These are phyloP conservation scores for Hexamita inflata DNA, from an alignment of 208 protist genomes.

Conservation along the genomic window DNA sequence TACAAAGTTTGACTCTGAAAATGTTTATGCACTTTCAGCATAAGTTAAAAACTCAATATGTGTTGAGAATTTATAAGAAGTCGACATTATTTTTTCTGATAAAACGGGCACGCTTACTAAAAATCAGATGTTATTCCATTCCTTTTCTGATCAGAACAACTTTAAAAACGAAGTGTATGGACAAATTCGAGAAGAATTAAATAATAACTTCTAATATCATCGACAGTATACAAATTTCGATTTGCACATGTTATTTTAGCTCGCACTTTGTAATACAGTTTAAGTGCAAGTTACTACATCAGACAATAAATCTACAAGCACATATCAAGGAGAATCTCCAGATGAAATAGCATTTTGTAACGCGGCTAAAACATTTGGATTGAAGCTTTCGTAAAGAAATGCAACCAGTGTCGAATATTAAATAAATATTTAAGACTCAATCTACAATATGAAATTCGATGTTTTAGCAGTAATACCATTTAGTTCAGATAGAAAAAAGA, in stretches of 20 bases:
- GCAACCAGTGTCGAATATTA: neutral
- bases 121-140: conserved; percentile 68
- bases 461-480: neutral
- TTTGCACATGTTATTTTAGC: too few relatives aligned
- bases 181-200: too few relatives aligned
- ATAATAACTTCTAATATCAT: too few relatives aligned
- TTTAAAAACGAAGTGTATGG: neutral
- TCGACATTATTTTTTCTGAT: conserved; percentile 85
- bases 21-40: too few relatives aligned
- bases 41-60: neutral
- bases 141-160: neutral
- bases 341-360: conserved; percentile 77
- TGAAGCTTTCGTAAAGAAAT: conserved; percentile 22
- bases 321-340: conserved; percentile 56
- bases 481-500: neutral
- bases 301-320: too few relatives aligned
- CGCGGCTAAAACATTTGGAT: conserved; percentile 63
- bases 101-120: conserved; percentile 93
- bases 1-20: neutral
- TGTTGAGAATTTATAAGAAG: conserved; percentile 77
- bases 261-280: too few relatives aligned
- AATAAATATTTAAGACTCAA: neutral
- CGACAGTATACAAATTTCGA: too few relatives aligned
- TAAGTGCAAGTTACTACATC: too few relatives aligned
- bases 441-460: neutral